Evolutionary conservation across 2,329 filamentous ascomycete genomes (phyloP), one percentile per base, ranked within the genome.

Genomic region (Acrocalymma vagum): DNA sequence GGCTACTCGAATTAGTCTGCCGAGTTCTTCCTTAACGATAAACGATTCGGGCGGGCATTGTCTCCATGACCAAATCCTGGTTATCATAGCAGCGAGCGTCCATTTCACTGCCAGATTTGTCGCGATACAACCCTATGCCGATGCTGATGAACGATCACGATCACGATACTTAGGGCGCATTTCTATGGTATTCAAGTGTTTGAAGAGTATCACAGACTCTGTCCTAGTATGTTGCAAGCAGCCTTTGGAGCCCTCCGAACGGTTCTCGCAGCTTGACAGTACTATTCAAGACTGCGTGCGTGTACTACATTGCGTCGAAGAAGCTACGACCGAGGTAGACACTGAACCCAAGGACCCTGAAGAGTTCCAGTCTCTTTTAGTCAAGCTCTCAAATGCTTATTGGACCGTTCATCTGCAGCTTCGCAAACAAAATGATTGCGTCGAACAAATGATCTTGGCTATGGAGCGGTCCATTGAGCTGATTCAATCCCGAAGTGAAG

Each of bases 331-430:
- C n/a, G 48, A 53, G 25, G 30, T 27, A 5, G 41, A 43, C 7
- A 20, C 39, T 11, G 26, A 35, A 15, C 14, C 36, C 5, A 40
- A 51, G 24, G 40, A 42, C 13, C 38, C 37, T 8, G 41, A 55
- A 6, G 37, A 58, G 13, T 37, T 60, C 8, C 52, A 54, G 16
- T 55, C 48, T 6, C 59, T 55, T 20, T 75, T 81, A 41, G 78
- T 86, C 47, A 88, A 85, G 55, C 80, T 90, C 17, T 90, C 87
- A 0, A 85, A 87, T 53, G 75, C 88, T 3, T 89, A 89, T 61
- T 90, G 85, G 62, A 74, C 82, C n/a, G 75, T 81, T 31, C 83
- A 83, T 57, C 69, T 80, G 13, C 72, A 76, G 29, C 30, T 67
- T 62, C 82, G 45, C 70, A 80, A 79, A 33, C 67, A 72, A 16